phyloP scores from a whole-genome alignment of 1,284 basidiomycete species.

The Pisolithus thermaeus region DNA sequence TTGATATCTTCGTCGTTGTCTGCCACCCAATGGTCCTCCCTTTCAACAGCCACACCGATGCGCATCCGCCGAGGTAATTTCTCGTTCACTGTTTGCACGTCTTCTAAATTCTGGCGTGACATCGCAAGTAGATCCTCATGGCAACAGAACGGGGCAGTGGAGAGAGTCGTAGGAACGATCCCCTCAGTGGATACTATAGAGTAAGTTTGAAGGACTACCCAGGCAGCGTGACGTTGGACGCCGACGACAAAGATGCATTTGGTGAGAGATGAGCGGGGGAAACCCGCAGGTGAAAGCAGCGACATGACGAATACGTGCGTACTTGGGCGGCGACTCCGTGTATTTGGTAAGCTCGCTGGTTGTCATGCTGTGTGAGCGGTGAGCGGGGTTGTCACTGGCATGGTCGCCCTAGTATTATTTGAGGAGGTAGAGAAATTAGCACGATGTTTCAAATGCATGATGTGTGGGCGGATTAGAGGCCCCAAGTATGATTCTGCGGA shows the following conservation, averaged over 20 bases:
- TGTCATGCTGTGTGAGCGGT: no score
- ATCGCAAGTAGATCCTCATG: conserved; percentile 48
- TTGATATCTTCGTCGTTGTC: neutral
- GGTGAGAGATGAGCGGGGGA: conserved; percentile 13
- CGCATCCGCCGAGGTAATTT: conserved; percentile 25
- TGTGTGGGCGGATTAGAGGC: no score
- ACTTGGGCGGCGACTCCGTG: neutral
- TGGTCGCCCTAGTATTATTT: no score
- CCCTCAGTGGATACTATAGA: conserved; percentile 44
- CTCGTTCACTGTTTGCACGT: conserved; percentile 18
- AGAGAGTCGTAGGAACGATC: conserved; percentile 53
- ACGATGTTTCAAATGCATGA: no score
- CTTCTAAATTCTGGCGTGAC: no score
- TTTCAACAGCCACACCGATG: conserved; percentile 33
- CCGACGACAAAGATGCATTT: conserved; percentile 14
- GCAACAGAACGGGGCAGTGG: no score
- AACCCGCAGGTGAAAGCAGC: neutral
- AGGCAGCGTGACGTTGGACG: conserved; percentile 9
- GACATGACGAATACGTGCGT: no score
- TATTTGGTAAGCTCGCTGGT: no score
- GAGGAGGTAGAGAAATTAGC: no score
- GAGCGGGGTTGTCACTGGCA: no score
- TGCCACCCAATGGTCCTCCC: conserved; percentile 6
- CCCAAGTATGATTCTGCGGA: no score
- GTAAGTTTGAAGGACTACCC: conserved; percentile 46